Conservation (phyloP, 495 filamentous ascomycete genomes). For the Neurospora terricola region DNA sequence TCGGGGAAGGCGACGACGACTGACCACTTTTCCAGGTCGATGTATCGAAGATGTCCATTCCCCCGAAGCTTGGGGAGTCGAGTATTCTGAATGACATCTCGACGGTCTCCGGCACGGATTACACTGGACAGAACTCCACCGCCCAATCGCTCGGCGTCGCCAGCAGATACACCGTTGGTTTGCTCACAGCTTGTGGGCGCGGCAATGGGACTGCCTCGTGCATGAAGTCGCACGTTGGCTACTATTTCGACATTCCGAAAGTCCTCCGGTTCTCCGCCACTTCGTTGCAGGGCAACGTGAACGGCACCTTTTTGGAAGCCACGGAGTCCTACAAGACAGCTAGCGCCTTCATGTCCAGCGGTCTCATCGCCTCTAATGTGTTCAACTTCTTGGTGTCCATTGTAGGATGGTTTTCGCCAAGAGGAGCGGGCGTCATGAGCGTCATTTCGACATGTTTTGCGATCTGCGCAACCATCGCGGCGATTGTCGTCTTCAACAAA, state of each 20-base stretch:
- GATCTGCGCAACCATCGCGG: conserved; percentile 18
- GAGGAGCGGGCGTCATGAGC: conserved; percentile 9
- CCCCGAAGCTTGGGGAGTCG: conserved; percentile 23
- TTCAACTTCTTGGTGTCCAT: conserved; percentile 14
- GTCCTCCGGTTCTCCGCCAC: conserved; percentile 23
- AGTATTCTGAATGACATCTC: conserved; percentile 22
- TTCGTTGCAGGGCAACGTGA: conserved; percentile 8
- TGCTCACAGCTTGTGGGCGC: conserved; percentile 26
- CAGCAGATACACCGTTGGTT: conserved; percentile 19
- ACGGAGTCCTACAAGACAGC: conserved; percentile 13
- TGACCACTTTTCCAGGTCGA: conserved; percentile 16
- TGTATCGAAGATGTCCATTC: conserved; percentile 14
- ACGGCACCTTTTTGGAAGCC: conserved; percentile 11
- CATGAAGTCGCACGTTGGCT: conserved; percentile 18
- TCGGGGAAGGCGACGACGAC: neutral
- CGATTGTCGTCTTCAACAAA: conserved; percentile 16
- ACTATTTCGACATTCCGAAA: conserved; percentile 22
- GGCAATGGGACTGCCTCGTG: conserved; percentile 16
- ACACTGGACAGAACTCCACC: conserved; percentile 18
- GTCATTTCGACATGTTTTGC: conserved; percentile 19
- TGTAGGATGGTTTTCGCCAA: conserved; percentile 13
- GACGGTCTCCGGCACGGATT: conserved; percentile 20
- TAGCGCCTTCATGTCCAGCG: conserved; percentile 20
- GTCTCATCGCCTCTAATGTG: conserved; percentile 19
- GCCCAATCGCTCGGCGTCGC: conserved; percentile 22